Evolutionary conservation across 2,329 filamentous ascomycete genomes (phyloP).

Genomic region (Cucurbitaria berberidis): DNA sequence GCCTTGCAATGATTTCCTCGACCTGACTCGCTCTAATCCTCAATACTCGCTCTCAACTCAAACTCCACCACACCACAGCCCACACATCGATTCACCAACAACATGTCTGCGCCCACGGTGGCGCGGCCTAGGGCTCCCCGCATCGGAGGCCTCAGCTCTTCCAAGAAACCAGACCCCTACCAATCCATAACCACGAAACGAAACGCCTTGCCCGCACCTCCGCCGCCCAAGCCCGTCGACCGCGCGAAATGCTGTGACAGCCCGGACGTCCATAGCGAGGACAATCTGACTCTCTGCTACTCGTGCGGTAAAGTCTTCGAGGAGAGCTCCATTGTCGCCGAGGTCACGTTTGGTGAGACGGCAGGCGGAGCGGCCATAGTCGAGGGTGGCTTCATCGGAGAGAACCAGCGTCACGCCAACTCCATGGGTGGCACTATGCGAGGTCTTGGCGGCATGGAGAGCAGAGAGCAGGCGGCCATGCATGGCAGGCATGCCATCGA

Average conservation of each 20-base stretch:
- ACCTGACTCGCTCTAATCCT: too few relatives aligned
- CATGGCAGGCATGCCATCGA: conserved; percentile 55
- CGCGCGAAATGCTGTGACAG: conserved; percentile 36
- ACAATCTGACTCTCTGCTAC: conserved; percentile 61
- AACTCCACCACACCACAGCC: neutral
- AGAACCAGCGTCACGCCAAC: conserved; percentile 81
- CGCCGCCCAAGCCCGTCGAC: conserved; percentile 18
- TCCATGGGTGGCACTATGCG: conserved; percentile 58
- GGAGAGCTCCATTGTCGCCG: conserved; percentile 87
- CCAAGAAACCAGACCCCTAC: conserved; percentile 23
- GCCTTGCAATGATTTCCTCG: too few relatives aligned
- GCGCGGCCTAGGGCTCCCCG: conserved; percentile 27
- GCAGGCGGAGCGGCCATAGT: conserved; percentile 85
- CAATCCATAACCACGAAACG: conserved; percentile 28
- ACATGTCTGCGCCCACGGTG: conserved; percentile 28
- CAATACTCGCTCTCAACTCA: neutral
- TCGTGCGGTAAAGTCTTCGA: conserved; percentile 85
- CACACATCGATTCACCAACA: conserved; percentile 3
- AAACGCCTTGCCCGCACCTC: conserved; percentile 25
- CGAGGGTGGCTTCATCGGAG: conserved; percentile 85
- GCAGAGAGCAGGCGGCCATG: conserved; percentile 68
- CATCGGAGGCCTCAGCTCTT: conserved; percentile 33
- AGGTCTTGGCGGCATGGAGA: conserved; percentile 58
- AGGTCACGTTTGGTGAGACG: conserved; percentile 89
- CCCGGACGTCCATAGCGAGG: conserved; percentile 32